These are phyloP conservation scores for Aspergillus bertholletiae DNA, from an alignment of 495 filamentous ascomycete genomes.

Conservation along the genomic window DNA sequence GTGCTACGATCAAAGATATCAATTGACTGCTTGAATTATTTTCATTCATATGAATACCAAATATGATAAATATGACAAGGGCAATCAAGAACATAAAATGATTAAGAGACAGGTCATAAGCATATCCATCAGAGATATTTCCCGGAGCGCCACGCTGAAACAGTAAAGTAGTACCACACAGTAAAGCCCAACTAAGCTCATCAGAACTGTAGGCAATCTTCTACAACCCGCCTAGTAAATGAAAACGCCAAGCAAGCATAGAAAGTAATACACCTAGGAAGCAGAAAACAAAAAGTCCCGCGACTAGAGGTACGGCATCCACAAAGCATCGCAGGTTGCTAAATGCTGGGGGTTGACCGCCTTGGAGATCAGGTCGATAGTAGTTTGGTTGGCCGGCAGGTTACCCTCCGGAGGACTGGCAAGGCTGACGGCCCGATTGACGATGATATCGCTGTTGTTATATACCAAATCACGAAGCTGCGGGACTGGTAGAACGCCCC, in stretches of 20 bases:
- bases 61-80: slow-evolving; percentile 8
- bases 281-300: slow-evolving; percentile 14
- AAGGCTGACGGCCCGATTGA: slow-evolving; percentile 80
- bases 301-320: slow-evolving; percentile 89
- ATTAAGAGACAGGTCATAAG: slow-evolving; percentile 24
- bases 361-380: slow-evolving; percentile 83
- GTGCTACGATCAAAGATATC: neutral
- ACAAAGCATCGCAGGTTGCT: slow-evolving; percentile 81
- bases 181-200: slow-evolving; percentile 12
- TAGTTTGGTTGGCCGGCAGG: slow-evolving; percentile 92
- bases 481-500: slow-evolving; percentile 58
- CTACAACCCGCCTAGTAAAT: slow-evolving; percentile 4
- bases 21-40: slow-evolving; percentile 4
- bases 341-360: slow-evolving; percentile 85
- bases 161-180: slow-evolving; percentile 14
- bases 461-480: slow-evolving; percentile 84
- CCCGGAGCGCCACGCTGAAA: slow-evolving; percentile 37
- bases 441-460: slow-evolving; percentile 82
- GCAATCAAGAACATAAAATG: slow-evolving; percentile 16
- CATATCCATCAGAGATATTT: slow-evolving; percentile 17
- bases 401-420: slow-evolving; percentile 62
- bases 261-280: slow-evolving; percentile 10
- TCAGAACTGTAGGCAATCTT: slow-evolving; percentile 14
- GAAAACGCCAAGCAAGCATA: slow-evolving; percentile 17
- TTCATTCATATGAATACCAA: slow-evolving; percentile 11